Base-by-base conservation (phyloP, 371 early-diverging fungal genomes). In the Mucor mucedo region DNA sequence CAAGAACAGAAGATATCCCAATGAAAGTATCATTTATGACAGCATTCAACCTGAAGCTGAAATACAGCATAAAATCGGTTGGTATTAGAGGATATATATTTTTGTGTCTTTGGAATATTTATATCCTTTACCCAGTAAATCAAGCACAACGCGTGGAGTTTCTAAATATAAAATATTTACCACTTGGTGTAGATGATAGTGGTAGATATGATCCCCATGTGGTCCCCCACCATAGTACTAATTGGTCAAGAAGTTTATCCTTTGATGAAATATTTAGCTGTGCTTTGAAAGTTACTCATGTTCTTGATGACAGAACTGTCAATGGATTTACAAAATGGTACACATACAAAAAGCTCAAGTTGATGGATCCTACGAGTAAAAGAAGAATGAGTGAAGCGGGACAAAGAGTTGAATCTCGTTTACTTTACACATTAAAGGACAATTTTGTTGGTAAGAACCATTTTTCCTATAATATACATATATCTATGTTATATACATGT, bases 361-460 rank as follows among this genome's bases (percentile, higher is more conserved):
- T 55, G 29, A 62, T 62, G 49, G 39, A 62, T 48, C 48, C 62
- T 8, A 62, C 55, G 1, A 55, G 55, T 55, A 62, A 62, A 62
- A 62, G 61, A 62, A 62, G 21, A 62, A 62, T 55, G 55, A 55
- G 55, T 55, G 62, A 62, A 55, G 62, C 55, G 29, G 62, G 62
- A 48, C 49, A 48, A 54, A 62, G 47, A 55, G 42, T 41, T 56
- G 42, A 42, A 50, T 49, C 63, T 56, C 57, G 52, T n/a, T 52
- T 56, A 50, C 33, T 63, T 33, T 63, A 57, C 52, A 13, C 27
- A 50, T 1, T 62, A 3, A 62, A 62, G 55, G 21, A 39, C 49
- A 55, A 39, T 47, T 47, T 40, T 62, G 45, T 55, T 48, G 62
- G 49, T 62, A 62, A 55, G 55, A 62, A 49, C 38, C 48, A 49